A percentile compares a stretch with the other conserved stretches of the same genome.
phyloP scores from a whole-genome alignment of 1,284 basidiomycete genomes.

The Jaminaea rosea region DNA sequence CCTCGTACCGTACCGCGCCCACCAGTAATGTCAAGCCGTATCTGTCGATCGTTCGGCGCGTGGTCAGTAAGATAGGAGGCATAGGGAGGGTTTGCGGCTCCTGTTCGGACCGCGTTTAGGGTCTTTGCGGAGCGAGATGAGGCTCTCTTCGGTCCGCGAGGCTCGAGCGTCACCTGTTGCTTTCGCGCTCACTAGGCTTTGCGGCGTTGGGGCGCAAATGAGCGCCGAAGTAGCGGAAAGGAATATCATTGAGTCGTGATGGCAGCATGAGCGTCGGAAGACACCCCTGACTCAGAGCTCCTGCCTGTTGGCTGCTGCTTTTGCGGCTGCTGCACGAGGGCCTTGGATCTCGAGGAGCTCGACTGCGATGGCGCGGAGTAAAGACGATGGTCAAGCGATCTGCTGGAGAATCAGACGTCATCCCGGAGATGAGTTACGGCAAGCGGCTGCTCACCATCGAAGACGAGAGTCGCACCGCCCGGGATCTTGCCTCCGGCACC shows the following conservation, averaged over 20 bases:
- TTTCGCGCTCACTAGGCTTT: neutral
- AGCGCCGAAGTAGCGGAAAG: neutral
- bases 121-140: no score
- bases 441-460: constrained; percentile 55
- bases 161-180: neutral
- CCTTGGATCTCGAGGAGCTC: constrained; percentile 10
- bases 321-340: constrained; percentile 4
- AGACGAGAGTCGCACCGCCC: constrained; percentile 70
- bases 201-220: neutral
- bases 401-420: neutral
- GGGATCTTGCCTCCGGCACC: constrained; percentile 74
- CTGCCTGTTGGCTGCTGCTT: neutral
- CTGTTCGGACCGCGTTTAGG: no score
- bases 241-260: neutral
- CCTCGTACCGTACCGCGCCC: no score
- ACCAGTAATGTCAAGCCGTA: no score
- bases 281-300: neutral
- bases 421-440: neutral
- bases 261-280: neutral
- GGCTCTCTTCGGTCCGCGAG: neutral
- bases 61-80: no score
- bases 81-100: no score
- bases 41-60: no score
- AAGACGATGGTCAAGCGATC: neutral
- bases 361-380: constrained; percentile 1